Evolutionary conservation across 129 eudicot genomes (phyloP), one percentile per base, ranked within the genome.

Genomic region (Silybum marianum): DNA sequence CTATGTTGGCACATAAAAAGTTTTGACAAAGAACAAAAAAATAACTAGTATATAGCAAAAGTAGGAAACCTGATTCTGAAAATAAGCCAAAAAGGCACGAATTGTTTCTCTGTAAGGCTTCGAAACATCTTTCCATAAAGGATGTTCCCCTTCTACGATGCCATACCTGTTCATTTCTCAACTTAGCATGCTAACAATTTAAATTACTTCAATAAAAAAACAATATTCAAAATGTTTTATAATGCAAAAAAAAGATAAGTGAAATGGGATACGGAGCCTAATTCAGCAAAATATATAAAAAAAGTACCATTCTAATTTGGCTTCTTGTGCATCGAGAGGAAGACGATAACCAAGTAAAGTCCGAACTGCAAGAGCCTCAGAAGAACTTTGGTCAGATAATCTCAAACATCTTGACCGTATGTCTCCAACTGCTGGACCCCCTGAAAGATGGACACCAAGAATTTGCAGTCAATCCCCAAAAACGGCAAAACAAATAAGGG

Each of bases 341-440:
- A 95, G 85, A 14, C 99, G 95, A 65, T 92, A 89, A 85, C 99
- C 98, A 63, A 95, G 89, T 82, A 95, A 86, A 19, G 89, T 92
- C 51, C 97, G 86, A 36, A 95, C 95, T 63, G 99, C 97, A 86
- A 90, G 97, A 84, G 98, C 97, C 86, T 95, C 99, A 4, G 90
- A 80, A 13, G 97, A 89, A 81, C 99, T 95, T 85, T 92, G 90
- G 82, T 95, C 99, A 76, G 99, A 86, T 34, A 95, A 81, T 82
- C 99, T 87, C 78, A 95, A 87, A 75, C 99, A 95, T 87, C 99
- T 88, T 46, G 99, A 95, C 69, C 99, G 81, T 82, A 95, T 95
- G 87, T 95, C 99, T 82, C 99, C 99, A 88, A 95, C 99, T 76
- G 99, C 99, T 19, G 99, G 99, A 63, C 99, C 99, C 5, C 98